Base-by-base conservation (phyloP, 2,329 filamentous ascomycete genomes). In the Dactylellina leptospora region DNA sequence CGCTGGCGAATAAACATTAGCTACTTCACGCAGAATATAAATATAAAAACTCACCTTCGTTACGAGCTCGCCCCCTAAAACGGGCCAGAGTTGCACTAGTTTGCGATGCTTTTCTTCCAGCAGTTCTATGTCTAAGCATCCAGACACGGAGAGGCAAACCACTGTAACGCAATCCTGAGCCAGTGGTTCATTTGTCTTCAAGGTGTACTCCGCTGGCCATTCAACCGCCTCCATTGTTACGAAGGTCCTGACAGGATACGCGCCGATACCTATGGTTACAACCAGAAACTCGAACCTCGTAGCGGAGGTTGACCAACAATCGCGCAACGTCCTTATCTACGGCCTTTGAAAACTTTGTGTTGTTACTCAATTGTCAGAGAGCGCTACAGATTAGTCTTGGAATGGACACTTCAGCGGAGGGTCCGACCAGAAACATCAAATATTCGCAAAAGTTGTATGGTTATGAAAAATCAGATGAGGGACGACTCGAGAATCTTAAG, bases 151-250 rank as follows among this genome's bases (percentile, higher is more conserved):
- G 2, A 69, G 30, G 33, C 63, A 60, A 18, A 59, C 55, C 5
- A 60, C 20, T 3, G 63, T 69, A 22, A 69, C 18, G 27, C 63
- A 69, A 18, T 69, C 63, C 11, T 69, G 63, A 10, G 45, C 63
- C 1, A 69, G 63, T 10, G 48, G 55, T n/a, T 69, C 63, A 16
- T 69, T 69, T 3, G 63, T 60, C 47, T 69, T 53, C 1, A 69
- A 38, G 1, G 63, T 69, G 25, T 69, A 69, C n/a, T 69, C 48
- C 3, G 48, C 36, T 1, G 63, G 63, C 63, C 63, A 69, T 22
- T 45, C 53, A 11, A 6, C 20, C 20, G 18, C 23, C 13, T n/a
- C 38, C 2, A 22, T 0, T 36, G 40, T 13, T 16, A n/a, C 44
- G 9, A 66, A 8, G 11, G 61, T 50, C 8, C 33, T 25, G 42